Conservation (phyloP, 1,139 yeast species). For the Kodamaea sp. region DNA sequence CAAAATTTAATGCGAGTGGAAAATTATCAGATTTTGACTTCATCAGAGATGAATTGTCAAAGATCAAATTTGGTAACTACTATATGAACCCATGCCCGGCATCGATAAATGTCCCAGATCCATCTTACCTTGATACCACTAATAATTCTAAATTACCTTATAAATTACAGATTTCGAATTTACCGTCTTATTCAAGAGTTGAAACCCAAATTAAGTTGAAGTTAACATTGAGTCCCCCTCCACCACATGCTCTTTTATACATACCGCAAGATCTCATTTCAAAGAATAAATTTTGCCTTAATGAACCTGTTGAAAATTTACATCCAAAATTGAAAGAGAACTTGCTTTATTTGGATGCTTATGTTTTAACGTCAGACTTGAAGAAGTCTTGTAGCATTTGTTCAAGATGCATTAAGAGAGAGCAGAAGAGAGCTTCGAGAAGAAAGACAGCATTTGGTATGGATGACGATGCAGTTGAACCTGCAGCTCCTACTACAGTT, state of each 20-base stretch:
- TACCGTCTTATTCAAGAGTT: slow-evolving; percentile 82
- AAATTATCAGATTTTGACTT: slow-evolving; percentile 39
- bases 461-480: slow-evolving; percentile 38
- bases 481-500: slow-evolving; percentile 6
- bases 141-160: slow-evolving; percentile 49
- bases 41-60: slow-evolving; percentile 51
- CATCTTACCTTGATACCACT: slow-evolving; percentile 38
- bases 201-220: slow-evolving; percentile 89
- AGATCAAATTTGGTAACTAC: slow-evolving; percentile 54
- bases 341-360: slow-evolving; percentile 62
- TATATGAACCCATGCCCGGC: slow-evolving; percentile 39
- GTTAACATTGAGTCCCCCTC: slow-evolving; percentile 66
- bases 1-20: neutral
- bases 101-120: slow-evolving; percentile 28
- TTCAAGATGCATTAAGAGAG: slow-evolving; percentile 83
- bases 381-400: slow-evolving; percentile 71
- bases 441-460: slow-evolving; percentile 57
- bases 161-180: slow-evolving; percentile 51
- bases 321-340: slow-evolving; percentile 48
- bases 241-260: slow-evolving; percentile 66
- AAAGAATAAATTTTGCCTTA: slow-evolving; percentile 69
- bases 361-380: slow-evolving; percentile 54
- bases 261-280: slow-evolving; percentile 85
- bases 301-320: slow-evolving; percentile 41
- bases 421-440: slow-evolving; percentile 88